Conservation (phyloP, 176 grass and related monocot species). For the Dactylis glomerata region DNA sequence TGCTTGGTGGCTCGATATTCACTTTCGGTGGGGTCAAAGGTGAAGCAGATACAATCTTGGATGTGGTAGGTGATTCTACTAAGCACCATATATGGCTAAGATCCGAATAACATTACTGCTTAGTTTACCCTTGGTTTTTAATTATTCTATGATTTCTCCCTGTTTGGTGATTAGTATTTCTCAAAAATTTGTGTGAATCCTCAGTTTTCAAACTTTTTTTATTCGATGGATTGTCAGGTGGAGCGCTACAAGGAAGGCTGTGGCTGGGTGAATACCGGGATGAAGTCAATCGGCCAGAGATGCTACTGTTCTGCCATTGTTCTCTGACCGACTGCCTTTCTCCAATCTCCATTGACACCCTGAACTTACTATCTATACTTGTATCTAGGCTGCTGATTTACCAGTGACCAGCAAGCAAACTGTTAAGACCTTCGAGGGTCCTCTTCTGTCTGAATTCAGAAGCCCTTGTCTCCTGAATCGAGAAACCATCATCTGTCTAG, state of each 20-base stretch:
- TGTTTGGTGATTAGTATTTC: not conserved
- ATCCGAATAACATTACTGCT: not conserved
- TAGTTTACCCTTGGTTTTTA: not conserved
- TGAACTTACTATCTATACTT: not conserved
- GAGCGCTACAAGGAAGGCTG: constrained; percentile 66
- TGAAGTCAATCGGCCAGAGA: constrained; percentile 58
- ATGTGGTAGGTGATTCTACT: constrained; percentile 48
- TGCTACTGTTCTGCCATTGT: constrained; percentile 58
- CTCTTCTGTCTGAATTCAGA: constrained; percentile 13
- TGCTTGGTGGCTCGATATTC: constrained; percentile 59
- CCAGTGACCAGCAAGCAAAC: not conserved
- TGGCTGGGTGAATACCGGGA: constrained; percentile 47
- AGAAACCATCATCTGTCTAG: not conserved
- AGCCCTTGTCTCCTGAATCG: not conserved
- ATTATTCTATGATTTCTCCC: not conserved
- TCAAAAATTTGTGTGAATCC: not conserved
- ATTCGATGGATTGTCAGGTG: constrained; percentile 41
- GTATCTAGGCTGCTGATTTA: constrained; percentile 16
- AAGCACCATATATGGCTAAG: not conserved
- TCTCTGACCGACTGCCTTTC: constrained; percentile 24
- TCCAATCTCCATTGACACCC: not conserved
- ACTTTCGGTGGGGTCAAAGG: constrained; percentile 57
- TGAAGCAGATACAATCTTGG: constrained; percentile 49
- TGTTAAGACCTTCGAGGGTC: not conserved
- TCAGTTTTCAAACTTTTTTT: not conserved